Percentiles rank a stretch among this genome's conserved stretches.
These are phyloP conservation scores for Ulota crispa DNA, from an alignment of 225 moss, liverwort and hornwort genomes.

Conservation along the genomic window DNA sequence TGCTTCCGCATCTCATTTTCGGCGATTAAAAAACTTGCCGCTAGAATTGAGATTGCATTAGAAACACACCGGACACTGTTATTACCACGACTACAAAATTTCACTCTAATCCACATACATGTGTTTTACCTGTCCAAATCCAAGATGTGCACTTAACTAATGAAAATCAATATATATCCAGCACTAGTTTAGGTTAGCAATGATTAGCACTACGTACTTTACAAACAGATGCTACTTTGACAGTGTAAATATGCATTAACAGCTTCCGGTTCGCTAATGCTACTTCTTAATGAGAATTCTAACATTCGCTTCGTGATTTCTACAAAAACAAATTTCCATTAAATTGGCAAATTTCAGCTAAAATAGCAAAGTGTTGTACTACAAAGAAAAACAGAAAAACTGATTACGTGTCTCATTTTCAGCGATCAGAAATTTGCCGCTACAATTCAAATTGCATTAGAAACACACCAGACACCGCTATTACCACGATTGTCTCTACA, in stretches of 20 bases:
- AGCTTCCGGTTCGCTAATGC: background rate
- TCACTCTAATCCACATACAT: background rate
- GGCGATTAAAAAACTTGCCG: no score
- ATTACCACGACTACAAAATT: background rate
- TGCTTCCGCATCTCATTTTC: no score
- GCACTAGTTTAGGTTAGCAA: background rate
- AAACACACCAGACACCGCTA: background rate
- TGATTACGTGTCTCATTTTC: no score
- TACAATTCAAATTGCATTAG: no score
- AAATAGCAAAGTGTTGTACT: no score
- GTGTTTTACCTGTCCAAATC: background rate
- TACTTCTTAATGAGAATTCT: background rate
- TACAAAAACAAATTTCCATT: no score
- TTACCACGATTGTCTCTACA: background rate
- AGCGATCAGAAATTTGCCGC: no score
- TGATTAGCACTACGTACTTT: background rate
- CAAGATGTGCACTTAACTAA: background rate
- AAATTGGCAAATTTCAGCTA: no score
- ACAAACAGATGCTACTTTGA: background rate
- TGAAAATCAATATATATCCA: background rate
- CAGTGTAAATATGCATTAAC: background rate
- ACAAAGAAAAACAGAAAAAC: no score
- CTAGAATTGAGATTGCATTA: no score
- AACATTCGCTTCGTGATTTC: background rate
- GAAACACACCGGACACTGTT: background rate